Evolutionary conservation across 805 yeast genomes (phyloP), one percentile per base, ranked within the genome.

Genomic region (Cyberlindnera veronae): DNA sequence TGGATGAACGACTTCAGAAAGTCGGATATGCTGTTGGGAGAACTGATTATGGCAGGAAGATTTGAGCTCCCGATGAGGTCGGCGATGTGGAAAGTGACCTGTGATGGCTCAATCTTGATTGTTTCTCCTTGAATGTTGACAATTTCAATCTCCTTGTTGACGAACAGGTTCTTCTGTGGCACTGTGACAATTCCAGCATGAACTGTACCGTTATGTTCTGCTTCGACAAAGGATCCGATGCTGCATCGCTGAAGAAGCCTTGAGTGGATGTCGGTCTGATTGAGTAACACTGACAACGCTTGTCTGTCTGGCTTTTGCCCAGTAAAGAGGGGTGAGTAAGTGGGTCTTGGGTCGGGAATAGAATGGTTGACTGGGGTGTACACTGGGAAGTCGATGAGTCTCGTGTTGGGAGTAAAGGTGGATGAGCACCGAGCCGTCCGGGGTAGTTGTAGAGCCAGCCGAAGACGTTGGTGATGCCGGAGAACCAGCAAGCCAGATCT

Each of bases 171-270:
- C 18, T 19, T 19, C 36, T 42, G 50, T n/a, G 47, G 33, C 12
- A 11, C 17, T 2, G 29, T 26, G 11, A 46, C 50, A 2, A 43
- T 12, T 0, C 50, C 50, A 15, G 24, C 22, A 2, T 22, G 18
- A 6, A 43, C n/a, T 1, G 6, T 11, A 10, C 34, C 40, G 11
- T 27, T 26, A 16, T 29, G 26, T 13, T 30, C 35, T 3, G 31
- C 39, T 21, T 46, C 50, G 2, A 46, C 44, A 23, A 43, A 40
- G 4, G 50, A 46, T 4, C 50, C 50, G 11, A 37, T 12, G 11
- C 33, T 3, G 18, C 41, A 39, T 18, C 46, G 22, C 21, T 23
- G 22, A 21, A 31, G 22, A 5, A 42, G 24, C 26, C 34, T 23
- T 7, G 32, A 21, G 6, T 14, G 8, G 8, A 35, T 9, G 6